A percentile compares a stretch with the other conserved stretches of the same genome.
phyloP scores from a whole-genome alignment of 768 basidiomycete species.

The Hysterangium stoloniferum region DNA sequence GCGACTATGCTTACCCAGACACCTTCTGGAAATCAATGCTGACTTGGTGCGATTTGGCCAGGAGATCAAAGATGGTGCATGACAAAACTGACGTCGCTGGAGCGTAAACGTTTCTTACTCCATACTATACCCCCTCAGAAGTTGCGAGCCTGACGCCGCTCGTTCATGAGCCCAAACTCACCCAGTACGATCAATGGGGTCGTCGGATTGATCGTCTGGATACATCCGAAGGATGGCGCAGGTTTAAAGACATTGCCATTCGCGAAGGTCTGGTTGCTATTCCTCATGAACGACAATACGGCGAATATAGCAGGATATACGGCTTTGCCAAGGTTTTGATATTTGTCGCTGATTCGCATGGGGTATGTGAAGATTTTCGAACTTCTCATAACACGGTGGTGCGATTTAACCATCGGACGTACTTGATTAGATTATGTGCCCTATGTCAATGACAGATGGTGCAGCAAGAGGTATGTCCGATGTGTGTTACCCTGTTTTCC shows the following conservation, averaged over 20 bases:
- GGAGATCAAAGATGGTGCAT: constrained; percentile 25
- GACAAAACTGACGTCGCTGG: constrained; percentile 45
- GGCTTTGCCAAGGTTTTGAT: constrained; percentile 60
- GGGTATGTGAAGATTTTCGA: constrained; percentile 43
- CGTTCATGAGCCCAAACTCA: constrained; percentile 42
- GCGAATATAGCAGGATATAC: constrained; percentile 52
- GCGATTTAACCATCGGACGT: neutral
- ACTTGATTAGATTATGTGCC: constrained; percentile 54
- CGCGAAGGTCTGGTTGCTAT: constrained; percentile 61
- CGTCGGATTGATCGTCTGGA: constrained; percentile 53
- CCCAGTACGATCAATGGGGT: constrained; percentile 74
- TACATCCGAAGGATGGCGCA: constrained; percentile 69
- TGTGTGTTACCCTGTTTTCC: neutral
- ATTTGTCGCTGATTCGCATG: constrained; percentile 56
- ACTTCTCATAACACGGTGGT: neutral
- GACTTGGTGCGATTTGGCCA: constrained; percentile 55
- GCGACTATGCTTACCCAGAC: constrained; percentile 23
- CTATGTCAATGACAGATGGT: constrained; percentile 76
- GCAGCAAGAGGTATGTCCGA: constrained; percentile 44
- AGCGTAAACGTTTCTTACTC: neutral
- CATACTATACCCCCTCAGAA: constrained; percentile 26
- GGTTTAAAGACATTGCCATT: constrained; percentile 52
- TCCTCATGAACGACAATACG: constrained; percentile 56
- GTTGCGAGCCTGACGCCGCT: constrained; percentile 41
- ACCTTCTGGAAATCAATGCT: constrained; percentile 40